Base-by-base conservation (phyloP, 2,329 filamentous ascomycete species). In the Aspergillus viridinutans region DNA sequence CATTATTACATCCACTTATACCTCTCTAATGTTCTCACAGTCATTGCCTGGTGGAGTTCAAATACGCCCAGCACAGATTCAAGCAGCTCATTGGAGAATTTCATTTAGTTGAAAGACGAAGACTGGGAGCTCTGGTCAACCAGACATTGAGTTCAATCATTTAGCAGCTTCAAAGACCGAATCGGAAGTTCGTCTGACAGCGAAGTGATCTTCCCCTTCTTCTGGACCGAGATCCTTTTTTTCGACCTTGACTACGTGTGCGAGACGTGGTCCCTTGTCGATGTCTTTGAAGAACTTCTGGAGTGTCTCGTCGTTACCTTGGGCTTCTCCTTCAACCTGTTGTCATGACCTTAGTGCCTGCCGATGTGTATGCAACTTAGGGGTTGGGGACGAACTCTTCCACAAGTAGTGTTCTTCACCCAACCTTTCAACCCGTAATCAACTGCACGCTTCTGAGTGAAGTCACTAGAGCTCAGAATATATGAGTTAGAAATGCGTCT, bases 281-380 rank as follows among this genome's bases (percentile, higher is more conserved):
- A 97, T 77, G 60, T 90, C 86, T 64, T 88, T 84, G 38, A 96
- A 76, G 62, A 97, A 88, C 55, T 85, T 83, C 53, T 85, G 75
- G 26, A 97, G 72, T 2, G 81, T 75, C 0, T 85, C 81, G 1
- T 86, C 80, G 1, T 83, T 80, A 29, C 91, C 92, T 71, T 97
- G 93, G 4, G 88, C 92, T 76, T 97, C 92, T 26, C 93, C 93
- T 69, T 90, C 85, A 49, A 97, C 92, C 90, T 96, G 63, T 55
- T 47, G 29, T 20, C 45, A 52, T 7, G 17, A 2, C 10, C 10
- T 54, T 38, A 49, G 52, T 20, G 25, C 4, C 20, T 38, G 14
- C 7, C 21, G 29, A 12, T 35, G n/a, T 28, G 35, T 23, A 17
- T 14, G 5, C 17, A 38, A 3, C 14, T 21, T 9, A 20, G 40